Base-by-base conservation (phyloP, 176 grass and related monocot genomes). In the Rhipidocladum racemiflorum region DNA sequence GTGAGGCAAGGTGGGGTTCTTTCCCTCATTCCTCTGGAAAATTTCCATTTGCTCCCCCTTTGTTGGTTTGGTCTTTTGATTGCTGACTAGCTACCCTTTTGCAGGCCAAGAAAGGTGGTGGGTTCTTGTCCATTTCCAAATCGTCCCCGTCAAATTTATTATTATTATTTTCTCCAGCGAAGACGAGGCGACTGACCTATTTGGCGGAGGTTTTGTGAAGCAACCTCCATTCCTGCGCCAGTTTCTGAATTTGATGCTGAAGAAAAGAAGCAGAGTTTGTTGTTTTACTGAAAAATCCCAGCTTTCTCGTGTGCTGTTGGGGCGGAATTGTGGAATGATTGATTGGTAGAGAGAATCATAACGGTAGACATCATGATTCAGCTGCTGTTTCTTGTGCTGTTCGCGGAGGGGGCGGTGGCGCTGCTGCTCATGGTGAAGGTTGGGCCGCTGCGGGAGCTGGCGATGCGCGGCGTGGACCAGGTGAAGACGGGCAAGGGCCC, bases 391-490 rank as follows among this genome's bases (percentile, higher is more conserved):
- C 81, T 97, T 34, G 90, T 94, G 60, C 86, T 97, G 69, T 90
- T 97, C 69, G 86, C 79, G 43, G 95, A 97, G 88, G 92, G 84
- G 11, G 95, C 84, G 8, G 90, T 91, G 70, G 95, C 92, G 69
- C 74, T 97, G 72, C 87, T 95, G 65, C 81, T 97, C 60, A 92
- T 94, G 86, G 89, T 94, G 65, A 97, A 97, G 88, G 65, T 97
- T 17, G 95, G 95, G 4, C 95, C 95, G 35, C 88, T 97, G 77
- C 90, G 90, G 54, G 95, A 91, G 80, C 76, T 88, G 39, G 90
- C 92, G 34, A 97, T 97, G 92, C 93, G 84, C 55, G 82, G 29
- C 15, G 76, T 97, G 70, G 95, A 97, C 72, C 90, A 92, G 74
- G 57, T 91, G 70, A 97, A 95, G 80, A 76, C 78, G 10, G 95